Conservation (phyloP, 148 eudicot genomes). For the Rhododendron simsii region DNA sequence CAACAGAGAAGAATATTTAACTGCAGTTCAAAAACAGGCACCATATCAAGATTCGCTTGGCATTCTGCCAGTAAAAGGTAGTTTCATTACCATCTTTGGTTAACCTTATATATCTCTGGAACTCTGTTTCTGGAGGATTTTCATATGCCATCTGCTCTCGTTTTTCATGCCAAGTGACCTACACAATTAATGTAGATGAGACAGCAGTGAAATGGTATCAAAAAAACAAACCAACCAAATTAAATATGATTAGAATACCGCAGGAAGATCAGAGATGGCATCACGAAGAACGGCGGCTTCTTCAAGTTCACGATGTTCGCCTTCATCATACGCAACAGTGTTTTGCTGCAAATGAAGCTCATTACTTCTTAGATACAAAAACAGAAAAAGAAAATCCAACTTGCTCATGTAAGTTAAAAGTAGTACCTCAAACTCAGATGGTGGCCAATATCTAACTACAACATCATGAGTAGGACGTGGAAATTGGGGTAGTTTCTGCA, state of each 20-base stretch:
- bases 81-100: constrained; percentile 49
- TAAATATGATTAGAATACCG: constrained; percentile 37
- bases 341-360: constrained; percentile 56
- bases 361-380: constrained; percentile 3
- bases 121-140: constrained; percentile 74
- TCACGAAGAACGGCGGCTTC: constrained; percentile 58
- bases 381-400: constrained; percentile 1
- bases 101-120: constrained; percentile 63
- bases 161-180: constrained; percentile 61
- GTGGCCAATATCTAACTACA: constrained; percentile 64
- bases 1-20: neutral
- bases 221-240: constrained; percentile 11
- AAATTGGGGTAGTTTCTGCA: constrained; percentile 77
- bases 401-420: neutral
- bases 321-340: constrained; percentile 84
- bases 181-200: constrained; percentile 16
- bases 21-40: neutral
- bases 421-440: constrained; percentile 75
- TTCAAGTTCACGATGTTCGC: constrained; percentile 65
- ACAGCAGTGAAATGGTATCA: constrained; percentile 4
- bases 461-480: constrained; percentile 97
- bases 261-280: constrained; percentile 89
- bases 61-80: neutral
- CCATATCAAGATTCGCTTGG: neutral
- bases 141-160: constrained; percentile 62